Conservation (phyloP, 2,329 filamentous ascomycete species). For the Verticillium dahliae region DNA sequence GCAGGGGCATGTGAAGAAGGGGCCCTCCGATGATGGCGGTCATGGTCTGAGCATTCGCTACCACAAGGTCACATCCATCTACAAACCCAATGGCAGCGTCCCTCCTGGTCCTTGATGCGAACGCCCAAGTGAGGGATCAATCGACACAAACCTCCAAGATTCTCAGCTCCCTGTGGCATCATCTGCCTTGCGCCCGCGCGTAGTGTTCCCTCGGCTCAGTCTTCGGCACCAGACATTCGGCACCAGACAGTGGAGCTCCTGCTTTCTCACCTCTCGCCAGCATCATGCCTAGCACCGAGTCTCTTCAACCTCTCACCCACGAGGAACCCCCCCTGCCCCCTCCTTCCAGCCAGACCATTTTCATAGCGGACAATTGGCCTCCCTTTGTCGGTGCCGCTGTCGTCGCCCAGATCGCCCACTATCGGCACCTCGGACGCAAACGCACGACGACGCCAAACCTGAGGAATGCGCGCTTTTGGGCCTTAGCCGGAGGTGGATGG, state of each 20-base stretch:
- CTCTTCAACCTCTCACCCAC: not conserved
- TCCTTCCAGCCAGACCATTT: constrained; percentile 6
- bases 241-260: not conserved
- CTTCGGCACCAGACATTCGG: not conserved
- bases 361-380: constrained; percentile 12
- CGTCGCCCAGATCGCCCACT: constrained; percentile 10
- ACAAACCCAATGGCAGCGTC: too few relatives aligned
- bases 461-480: constrained; percentile 13
- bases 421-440: constrained; percentile 9
- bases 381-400: constrained; percentile 10
- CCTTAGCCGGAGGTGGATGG: constrained; percentile 10
- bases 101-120: too few relatives aligned
- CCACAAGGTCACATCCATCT: too few relatives aligned
- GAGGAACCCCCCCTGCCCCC: constrained; percentile 5
- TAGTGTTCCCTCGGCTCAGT: not conserved
- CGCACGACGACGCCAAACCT: constrained; percentile 10
- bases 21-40: not conserved
- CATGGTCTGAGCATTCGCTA: too few relatives aligned
- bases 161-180: not conserved
- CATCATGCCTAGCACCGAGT: not conserved
- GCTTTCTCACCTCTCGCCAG: not conserved
- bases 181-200: not conserved
- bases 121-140: too few relatives aligned
- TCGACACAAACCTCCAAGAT: not conserved
- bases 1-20: not conserved